phyloP scores from a whole-genome alignment of 139 green algal genomes.

The Desmodesmus armatus region DNA sequence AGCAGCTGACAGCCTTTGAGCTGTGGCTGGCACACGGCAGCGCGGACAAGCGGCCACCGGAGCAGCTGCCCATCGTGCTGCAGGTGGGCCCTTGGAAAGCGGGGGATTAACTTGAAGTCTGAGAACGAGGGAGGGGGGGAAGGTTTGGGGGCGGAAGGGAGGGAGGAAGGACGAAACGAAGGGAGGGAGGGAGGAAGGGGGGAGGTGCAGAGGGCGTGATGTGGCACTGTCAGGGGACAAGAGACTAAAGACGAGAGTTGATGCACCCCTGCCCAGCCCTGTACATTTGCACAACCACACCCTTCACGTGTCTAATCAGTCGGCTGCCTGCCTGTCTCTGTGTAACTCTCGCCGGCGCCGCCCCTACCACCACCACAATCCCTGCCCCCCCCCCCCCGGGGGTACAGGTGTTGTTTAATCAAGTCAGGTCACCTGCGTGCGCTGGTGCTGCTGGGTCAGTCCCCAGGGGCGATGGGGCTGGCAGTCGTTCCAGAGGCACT shows the following conservation, averaged over 20 bases:
- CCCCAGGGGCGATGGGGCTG: conserved; percentile 97
- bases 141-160: too few relatives aligned
- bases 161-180: too few relatives aligned
- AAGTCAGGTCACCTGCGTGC: conserved; percentile 93
- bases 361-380: too few relatives aligned
- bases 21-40: conserved; percentile 94
- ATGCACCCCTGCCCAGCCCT: too few relatives aligned
- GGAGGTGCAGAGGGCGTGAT: too few relatives aligned
- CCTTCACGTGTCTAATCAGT: too few relatives aligned
- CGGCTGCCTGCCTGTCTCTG: too few relatives aligned
- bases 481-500: conserved; percentile 94
- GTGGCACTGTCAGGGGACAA: too few relatives aligned
- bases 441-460: conserved; percentile 93
- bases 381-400: neutral
- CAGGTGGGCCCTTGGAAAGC: conserved; percentile 68
- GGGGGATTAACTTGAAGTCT: neutral
- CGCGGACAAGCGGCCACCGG: conserved; percentile 87
- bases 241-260: too few relatives aligned
- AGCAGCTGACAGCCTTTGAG: conserved; percentile 99
- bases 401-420: conserved; percentile 92
- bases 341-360: too few relatives aligned
- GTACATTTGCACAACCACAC: too few relatives aligned
- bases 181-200: too few relatives aligned
- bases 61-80: conserved; percentile 99
- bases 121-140: neutral